Evolutionary conservation across 1,284 basidiomycete species (phyloP).

Genomic region (Xanthoconium separans): DNA sequence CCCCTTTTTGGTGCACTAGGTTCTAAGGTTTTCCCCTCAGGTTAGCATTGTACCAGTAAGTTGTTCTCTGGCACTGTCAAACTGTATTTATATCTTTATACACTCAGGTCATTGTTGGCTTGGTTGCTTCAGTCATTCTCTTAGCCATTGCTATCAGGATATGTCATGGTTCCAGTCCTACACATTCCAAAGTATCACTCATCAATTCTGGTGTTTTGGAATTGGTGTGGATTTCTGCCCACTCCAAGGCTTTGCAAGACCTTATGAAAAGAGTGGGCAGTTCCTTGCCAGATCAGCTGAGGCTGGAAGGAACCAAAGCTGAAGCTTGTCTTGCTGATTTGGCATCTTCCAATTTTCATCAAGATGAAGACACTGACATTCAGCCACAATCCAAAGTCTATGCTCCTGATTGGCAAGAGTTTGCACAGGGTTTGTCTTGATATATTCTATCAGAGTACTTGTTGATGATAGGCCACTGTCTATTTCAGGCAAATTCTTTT

Average conservation of each 20-base stretch:
- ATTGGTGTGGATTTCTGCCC: neutral
- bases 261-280: neutral
- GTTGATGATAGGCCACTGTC: neutral
- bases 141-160: neutral
- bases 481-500: neutral
- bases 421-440: neutral
- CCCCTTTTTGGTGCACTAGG: neutral
- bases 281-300: neutral
- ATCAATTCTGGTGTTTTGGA: neutral
- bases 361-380: neutral
- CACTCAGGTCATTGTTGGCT: conserved; percentile 1
- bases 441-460: neutral
- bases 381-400: neutral
- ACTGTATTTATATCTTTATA: neutral
- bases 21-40: neutral
- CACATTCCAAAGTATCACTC: neutral
- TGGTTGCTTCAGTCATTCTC: neutral
- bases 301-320: neutral
- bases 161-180: neutral
- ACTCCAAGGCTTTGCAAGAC: neutral
- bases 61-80: neutral
- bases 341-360: neutral
- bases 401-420: neutral
- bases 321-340: neutral
- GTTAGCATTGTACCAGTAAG: neutral